phyloP scores from a whole-genome alignment of 148 eudicot species.

The Dianthus caryophyllus region DNA sequence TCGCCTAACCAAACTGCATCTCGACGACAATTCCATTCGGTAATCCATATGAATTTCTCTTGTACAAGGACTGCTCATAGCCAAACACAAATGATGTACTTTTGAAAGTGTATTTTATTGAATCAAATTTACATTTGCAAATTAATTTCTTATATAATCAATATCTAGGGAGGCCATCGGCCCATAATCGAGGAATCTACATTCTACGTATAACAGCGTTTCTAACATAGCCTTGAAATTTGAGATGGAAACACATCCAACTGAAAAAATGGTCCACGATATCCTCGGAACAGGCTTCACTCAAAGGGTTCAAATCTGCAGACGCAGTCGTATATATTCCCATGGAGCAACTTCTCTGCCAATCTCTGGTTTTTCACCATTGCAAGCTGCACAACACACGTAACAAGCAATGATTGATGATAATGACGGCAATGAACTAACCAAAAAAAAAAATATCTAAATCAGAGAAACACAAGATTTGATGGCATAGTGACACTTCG shows the following conservation, averaged over 20 bases:
- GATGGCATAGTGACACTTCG: background rate
- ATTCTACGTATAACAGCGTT: background rate
- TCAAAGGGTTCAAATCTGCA: conserved; percentile 81
- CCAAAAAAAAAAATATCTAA: background rate
- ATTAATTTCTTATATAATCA: background rate
- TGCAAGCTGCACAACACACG: conserved; percentile 58
- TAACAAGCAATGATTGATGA: background rate
- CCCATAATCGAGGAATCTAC: background rate
- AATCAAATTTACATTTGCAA: background rate
- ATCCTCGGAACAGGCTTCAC: background rate
- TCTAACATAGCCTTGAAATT: background rate
- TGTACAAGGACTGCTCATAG: background rate
- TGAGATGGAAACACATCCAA: background rate
- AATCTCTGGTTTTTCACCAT: conserved; percentile 99
- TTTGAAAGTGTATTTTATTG: background rate
- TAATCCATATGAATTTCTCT: no score
- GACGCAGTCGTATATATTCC: conserved; percentile 86
- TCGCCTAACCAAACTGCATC: no score
- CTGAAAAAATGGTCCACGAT: background rate
- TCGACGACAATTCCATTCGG: no score
- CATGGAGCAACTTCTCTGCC: conserved; percentile 83
- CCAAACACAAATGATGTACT: background rate
- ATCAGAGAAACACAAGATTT: background rate
- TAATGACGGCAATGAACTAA: background rate
- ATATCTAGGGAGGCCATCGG: background rate